A percentile compares a stretch with the other conserved stretches of the same genome.
phyloP scores from a whole-genome alignment of 495 filamentous ascomycete species.

The Mycothermus thermophilus region DNA sequence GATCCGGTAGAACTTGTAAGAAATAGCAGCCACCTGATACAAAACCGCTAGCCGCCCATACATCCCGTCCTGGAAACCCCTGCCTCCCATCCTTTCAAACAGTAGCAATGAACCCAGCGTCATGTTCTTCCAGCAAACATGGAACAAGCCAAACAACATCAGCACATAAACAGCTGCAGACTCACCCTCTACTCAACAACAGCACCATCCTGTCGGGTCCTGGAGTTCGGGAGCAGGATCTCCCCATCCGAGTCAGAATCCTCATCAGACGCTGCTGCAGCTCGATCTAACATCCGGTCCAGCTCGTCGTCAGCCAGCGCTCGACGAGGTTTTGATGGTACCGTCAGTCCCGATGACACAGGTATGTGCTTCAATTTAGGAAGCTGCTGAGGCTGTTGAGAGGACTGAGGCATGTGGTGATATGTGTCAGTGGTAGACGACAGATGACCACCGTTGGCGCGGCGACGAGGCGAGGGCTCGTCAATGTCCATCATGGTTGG shows the following conservation, averaged over 20 bases:
- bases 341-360: constrained; percentile 25
- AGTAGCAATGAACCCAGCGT: too few species aligned
- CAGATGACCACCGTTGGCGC: too few species aligned
- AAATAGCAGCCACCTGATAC: too few species aligned
- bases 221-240: constrained; percentile 26
- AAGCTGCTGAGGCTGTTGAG: too few species aligned
- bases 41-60: too few species aligned
- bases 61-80: too few species aligned
- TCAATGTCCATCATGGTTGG: constrained; percentile 32
- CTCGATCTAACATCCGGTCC: constrained; percentile 34
- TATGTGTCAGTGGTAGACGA: too few species aligned
- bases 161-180: too few species aligned
- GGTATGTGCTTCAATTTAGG: constrained; percentile 28
- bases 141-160: not conserved
- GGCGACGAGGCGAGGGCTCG: constrained; percentile 10
- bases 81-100: too few species aligned
- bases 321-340: constrained; percentile 20
- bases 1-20: too few species aligned
- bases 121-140: not conserved
- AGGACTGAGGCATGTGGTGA: too few species aligned
- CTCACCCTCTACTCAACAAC: too few species aligned
- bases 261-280: constrained; percentile 21
- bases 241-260: constrained; percentile 36
- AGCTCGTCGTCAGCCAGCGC: constrained; percentile 30
- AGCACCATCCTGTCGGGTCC: constrained; percentile 20